Evolutionary conservation across 2,329 filamentous ascomycete species (phyloP), one percentile per base, ranked within the genome.

Genomic region (Talaromyces sp.): DNA sequence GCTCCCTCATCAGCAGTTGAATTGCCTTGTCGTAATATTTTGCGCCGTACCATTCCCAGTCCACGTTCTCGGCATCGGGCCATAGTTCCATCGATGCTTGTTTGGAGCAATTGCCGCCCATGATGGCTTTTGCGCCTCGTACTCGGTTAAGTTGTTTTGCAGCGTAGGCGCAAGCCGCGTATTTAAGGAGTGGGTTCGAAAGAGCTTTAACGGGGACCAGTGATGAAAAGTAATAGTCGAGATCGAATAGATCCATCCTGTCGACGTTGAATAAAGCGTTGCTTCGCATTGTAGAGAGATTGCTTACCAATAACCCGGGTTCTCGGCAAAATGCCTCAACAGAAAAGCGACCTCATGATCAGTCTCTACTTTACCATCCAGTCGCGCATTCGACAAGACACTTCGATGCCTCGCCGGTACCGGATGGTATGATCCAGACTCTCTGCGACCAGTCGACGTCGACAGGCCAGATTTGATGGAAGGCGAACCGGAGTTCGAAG

Each of bases 21-120:
- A 87, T 86, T 1, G 84, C 85, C 67, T 80, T 82, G 67, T 87
- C 84, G 73, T 88, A 88, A 70, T 87, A 87, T 62, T 85, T 84
- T 1, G 85, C 83, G 1, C 82, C 84, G 65, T 83, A 83, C 74
- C 86, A 87, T 63, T 79, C 81, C 83, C 86, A 87, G 66, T 87
- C 83, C 8, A 83, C 75, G 21, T 76, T 72, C 9, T 76, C 73
- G 5, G 77, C 73, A 39, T 81, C 79, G 35, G 82, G 80, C 70
- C 81, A 83, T 6, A 81, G 65, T 69, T 86, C 83, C 79, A 84
- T 84, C 12, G 76, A 76, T 11, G 83, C 80, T 67, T 82, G 83
- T 23, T 70, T 72, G 2, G 70, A 68, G 57, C 70, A 73, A 23
- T 80, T 79, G 5, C 80, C 81, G 52, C 82, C 80, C 62, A 81